These are phyloP conservation scores for Tagetes erecta DNA, from an alignment of 129 eudicot species.

Conservation along the genomic window DNA sequence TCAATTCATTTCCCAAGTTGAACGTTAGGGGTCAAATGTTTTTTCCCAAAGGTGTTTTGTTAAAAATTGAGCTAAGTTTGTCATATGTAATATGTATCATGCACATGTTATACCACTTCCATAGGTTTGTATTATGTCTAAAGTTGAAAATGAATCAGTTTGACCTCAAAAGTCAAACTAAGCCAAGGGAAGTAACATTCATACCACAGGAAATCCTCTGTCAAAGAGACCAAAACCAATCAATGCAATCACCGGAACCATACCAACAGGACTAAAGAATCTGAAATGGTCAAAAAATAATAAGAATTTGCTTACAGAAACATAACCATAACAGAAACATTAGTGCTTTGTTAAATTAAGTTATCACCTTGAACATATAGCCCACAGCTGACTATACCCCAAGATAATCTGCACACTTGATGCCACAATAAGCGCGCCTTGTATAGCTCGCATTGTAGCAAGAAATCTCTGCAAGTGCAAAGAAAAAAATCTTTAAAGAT, in stretches of 20 bases:
- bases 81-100: no score
- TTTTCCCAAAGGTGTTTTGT: conserved; percentile 8
- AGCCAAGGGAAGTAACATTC: conserved; percentile 24
- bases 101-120: neutral
- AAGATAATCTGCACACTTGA: conserved; percentile 95
- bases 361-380: conserved; percentile 87
- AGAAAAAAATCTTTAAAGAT: conserved; percentile 20
- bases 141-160: conserved; percentile 17
- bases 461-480: conserved; percentile 63
- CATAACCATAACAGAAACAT: neutral
- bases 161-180: conserved; percentile 21
- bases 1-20: conserved; percentile 13
- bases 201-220: conserved; percentile 95
- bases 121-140: neutral
- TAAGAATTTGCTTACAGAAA: conserved; percentile 7
- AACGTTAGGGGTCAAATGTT: conserved; percentile 17
- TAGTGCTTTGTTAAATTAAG: neutral
- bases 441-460: conserved; percentile 85
- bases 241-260: conserved; percentile 94
- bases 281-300: conserved; percentile 35
- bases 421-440: conserved; percentile 95
- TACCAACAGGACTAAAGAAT: conserved; percentile 94
- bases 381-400: conserved; percentile 98
- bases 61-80: neutral
- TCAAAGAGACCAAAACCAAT: conserved; percentile 92